A percentile compares a stretch with the other conserved stretches of the same genome.
Conservation (phyloP, 73 alveolate species). For the Vitrella brassicaformis region DNA sequence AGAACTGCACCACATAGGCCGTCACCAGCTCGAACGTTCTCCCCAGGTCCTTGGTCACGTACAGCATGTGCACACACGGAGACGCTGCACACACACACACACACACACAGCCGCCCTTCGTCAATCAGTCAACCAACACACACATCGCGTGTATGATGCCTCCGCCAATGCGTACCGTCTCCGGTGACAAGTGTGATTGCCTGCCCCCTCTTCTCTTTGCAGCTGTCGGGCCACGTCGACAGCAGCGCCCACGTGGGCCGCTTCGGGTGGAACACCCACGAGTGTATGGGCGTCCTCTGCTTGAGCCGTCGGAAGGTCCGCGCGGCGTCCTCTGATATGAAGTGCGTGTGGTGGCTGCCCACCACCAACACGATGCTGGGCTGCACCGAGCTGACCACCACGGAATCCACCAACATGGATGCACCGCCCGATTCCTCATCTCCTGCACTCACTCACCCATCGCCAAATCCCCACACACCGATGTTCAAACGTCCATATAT, state of each 20-base stretch:
- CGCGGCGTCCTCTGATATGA: not conserved
- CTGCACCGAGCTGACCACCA: not conserved
- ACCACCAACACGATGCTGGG: not conserved
- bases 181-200: not conserved
- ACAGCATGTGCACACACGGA: too few species aligned
- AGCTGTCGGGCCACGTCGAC: constrained; percentile 17
- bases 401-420: not conserved
- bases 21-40: constrained; percentile 52
- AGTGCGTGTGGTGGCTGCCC: not conserved
- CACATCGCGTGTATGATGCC: too few species aligned
- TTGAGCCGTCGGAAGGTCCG: not conserved
- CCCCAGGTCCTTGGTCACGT: constrained; percentile 72
- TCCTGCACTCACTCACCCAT: too few species aligned
- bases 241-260: constrained; percentile 24
- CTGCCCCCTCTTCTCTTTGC: not conserved
- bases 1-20: constrained; percentile 63
- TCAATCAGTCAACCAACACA: too few species aligned
- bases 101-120: too few species aligned
- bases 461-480: too few species aligned
- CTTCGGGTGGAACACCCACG: not conserved
- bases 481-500: too few species aligned
- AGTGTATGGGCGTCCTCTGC: not conserved
- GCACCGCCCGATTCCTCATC: too few species aligned
- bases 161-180: too few species aligned
- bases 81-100: too few species aligned